phyloP scores from a whole-genome alignment of 2,329 filamentous ascomycete genomes.

The Microdochium paspali region DNA sequence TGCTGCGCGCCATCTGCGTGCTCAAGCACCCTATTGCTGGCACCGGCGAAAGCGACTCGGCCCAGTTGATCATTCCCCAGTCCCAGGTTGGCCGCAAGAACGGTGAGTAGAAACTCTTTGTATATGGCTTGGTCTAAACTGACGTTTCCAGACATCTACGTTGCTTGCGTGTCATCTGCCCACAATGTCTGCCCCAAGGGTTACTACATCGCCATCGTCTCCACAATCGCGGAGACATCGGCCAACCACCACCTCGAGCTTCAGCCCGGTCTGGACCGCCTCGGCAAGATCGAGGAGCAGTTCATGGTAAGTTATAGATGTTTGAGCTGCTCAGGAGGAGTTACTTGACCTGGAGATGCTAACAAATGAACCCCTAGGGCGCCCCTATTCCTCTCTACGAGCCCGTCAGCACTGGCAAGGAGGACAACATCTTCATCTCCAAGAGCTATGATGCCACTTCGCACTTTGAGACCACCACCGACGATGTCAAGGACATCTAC shows the following conservation, averaged over 20 bases:
- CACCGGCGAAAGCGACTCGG: slow-evolving; percentile 80
- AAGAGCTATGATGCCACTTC: slow-evolving; percentile 98
- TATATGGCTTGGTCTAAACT: slow-evolving; percentile 1
- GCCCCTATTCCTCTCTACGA: slow-evolving; percentile 90
- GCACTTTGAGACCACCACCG: slow-evolving; percentile 87
- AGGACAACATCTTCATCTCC: slow-evolving; percentile 92
- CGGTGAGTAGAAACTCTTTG: slow-evolving; percentile 44
- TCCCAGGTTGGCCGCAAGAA: slow-evolving; percentile 95
- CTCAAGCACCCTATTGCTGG: slow-evolving; percentile 89
- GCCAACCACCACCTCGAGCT: slow-evolving; percentile 96
- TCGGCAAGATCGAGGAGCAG: slow-evolving; percentile 91
- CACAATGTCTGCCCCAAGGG: slow-evolving; percentile 99
- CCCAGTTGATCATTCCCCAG: slow-evolving; percentile 95
- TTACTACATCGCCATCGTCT: slow-evolving; percentile 98
- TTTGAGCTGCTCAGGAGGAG: not conserved
- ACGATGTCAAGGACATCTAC: slow-evolving; percentile 95
- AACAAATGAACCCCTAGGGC: slow-evolving; percentile 31
- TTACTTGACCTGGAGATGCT: slow-evolving; percentile 1
- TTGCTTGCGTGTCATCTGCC: slow-evolving; percentile 87
- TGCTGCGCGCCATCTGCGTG: slow-evolving; percentile 95
- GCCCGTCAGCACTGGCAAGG: slow-evolving; percentile 70
- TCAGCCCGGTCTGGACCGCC: slow-evolving; percentile 80
- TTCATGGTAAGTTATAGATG: slow-evolving; percentile 60
- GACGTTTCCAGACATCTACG: slow-evolving; percentile 69
- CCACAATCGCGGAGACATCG: slow-evolving; percentile 85